Base-by-base conservation (phyloP, 2,329 filamentous ascomycete species). In the Phaeosphaeriaceae sp. region DNA sequence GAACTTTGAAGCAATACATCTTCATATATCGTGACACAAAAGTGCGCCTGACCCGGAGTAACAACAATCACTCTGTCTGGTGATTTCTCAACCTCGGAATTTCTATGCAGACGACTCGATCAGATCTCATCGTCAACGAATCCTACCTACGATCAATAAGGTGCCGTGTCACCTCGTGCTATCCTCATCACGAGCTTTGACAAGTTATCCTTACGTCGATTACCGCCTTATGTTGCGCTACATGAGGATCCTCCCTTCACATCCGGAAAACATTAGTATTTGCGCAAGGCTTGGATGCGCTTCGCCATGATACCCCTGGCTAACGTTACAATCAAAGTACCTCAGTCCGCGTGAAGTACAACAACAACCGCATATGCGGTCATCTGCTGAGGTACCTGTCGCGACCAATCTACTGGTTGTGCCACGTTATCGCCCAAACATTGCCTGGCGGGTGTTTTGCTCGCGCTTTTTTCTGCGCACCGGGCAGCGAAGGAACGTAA, bases 141-240 rank as follows among this genome's bases (percentile, higher is more conserved):
- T 30, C 11, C 26, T n/a, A 8, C 37, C 17, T 21, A 49, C 49
- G 56, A 42, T 57, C 54, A 56, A 48, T 39, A 42, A 18, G 29
- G 56, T 56, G 58, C 36, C 13, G 62, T 65, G 55, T 52, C 47
- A 63, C 62, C 46, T 54, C 43, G 60, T 56, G 46, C 58, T 46
- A 55, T 50, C 35, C 54, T 44, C 38, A 56, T 55, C 54, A 58
- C 48, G 48, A 63, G 51, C 52, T 29, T 60, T 46, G 46, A 56
- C 40, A 47, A 52, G 23, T 49, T 45, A 54, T 56, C 42, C 50
- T 48, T 60, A 58, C 55, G 40, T 41, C 56, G 49, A 57, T 55
- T 52, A 57, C 49, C 52, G 56, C 56, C 54, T 47, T 39, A 26
- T 28, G 61, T 62, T 43, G 23, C 56, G 63, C 62, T 35, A 46